These are phyloP conservation scores for Aspergillus tubingensis DNA, from an alignment of 2,329 filamentous ascomycete species.

Conservation along the genomic window DNA sequence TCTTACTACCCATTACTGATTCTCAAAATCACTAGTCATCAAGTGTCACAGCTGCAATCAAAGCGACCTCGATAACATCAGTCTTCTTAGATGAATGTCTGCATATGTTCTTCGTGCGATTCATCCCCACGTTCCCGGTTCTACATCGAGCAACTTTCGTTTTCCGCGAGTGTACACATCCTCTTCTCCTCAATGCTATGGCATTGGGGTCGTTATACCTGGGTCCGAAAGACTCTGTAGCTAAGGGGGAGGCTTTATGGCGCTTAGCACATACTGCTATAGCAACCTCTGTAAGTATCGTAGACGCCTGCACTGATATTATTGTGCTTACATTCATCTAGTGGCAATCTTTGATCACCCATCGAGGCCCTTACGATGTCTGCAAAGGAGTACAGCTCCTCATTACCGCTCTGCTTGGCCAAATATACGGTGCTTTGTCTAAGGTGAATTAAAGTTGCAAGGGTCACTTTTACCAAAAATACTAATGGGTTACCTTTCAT, in stretches of 20 bases:
- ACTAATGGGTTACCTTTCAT: neutral
- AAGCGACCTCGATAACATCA: constrained; percentile 47
- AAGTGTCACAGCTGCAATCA: constrained; percentile 48
- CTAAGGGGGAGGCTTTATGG: constrained; percentile 50
- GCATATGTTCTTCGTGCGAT: constrained; percentile 51
- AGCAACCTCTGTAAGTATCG: constrained; percentile 40
- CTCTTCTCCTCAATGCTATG: constrained; percentile 48
- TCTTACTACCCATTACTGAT: neutral
- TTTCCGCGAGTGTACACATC: constrained; percentile 48
- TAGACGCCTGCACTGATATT: neutral
- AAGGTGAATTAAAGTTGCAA: constrained; percentile 27
- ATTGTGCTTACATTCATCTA: constrained; percentile 17
- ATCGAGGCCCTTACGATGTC: constrained; percentile 45
- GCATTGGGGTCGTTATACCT: constrained; percentile 50
- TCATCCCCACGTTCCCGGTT: constrained; percentile 51
- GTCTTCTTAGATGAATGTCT: constrained; percentile 50
- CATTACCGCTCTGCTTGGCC: constrained; percentile 45
- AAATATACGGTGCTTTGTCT: constrained; percentile 48
- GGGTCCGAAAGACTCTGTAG: constrained; percentile 46
- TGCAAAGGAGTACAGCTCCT: constrained; percentile 50
- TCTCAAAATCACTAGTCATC: constrained; percentile 34
- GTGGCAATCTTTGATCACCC: constrained; percentile 50
- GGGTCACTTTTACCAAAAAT: neutral
- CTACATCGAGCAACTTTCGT: constrained; percentile 49
- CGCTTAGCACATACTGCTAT: constrained; percentile 48